Conservation (phyloP, 768 basidiomycete species). For the Saitozyma podzolica region DNA sequence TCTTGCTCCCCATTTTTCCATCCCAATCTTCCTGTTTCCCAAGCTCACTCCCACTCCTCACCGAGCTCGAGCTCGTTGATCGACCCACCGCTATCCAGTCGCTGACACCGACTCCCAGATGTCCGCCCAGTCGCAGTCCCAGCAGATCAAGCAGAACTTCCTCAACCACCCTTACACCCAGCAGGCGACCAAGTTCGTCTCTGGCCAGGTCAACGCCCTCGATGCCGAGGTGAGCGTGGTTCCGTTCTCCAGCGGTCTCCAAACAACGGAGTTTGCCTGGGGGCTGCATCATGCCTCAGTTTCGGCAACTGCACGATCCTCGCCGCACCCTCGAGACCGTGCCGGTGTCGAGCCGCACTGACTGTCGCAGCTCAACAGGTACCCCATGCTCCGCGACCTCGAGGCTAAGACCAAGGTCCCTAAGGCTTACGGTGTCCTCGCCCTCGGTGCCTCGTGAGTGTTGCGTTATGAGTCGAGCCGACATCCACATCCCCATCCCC, state of each 20-base stretch:
- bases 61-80: too few species aligned
- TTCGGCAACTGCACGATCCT: too few species aligned
- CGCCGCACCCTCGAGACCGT: too few species aligned
- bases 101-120: constrained; percentile 4
- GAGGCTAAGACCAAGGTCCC: constrained; percentile 90
- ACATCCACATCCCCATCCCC: too few species aligned
- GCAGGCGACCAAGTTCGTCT: constrained; percentile 79
- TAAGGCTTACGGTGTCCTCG: constrained; percentile 85
- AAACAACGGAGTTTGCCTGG: constrained; percentile 14
- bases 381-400: constrained; percentile 75
- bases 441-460: constrained; percentile 65
- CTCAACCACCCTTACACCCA: constrained; percentile 84
- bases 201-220: constrained; percentile 79
- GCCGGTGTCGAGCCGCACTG: background rate
- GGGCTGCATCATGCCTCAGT: too few species aligned
- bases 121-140: constrained; percentile 36
- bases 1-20: background rate
- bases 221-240: constrained; percentile 82
- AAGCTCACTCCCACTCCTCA: too few species aligned
- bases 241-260: constrained; percentile 2
- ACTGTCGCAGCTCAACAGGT: constrained; percentile 62
- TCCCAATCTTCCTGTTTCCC: too few species aligned
- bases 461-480: constrained; percentile 33
- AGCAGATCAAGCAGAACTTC: constrained; percentile 63
- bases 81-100: background rate